These are phyloP conservation scores for Debaryomyces tyrocola DNA, from an alignment of 805 yeast genomes.

Conservation along the genomic window DNA sequence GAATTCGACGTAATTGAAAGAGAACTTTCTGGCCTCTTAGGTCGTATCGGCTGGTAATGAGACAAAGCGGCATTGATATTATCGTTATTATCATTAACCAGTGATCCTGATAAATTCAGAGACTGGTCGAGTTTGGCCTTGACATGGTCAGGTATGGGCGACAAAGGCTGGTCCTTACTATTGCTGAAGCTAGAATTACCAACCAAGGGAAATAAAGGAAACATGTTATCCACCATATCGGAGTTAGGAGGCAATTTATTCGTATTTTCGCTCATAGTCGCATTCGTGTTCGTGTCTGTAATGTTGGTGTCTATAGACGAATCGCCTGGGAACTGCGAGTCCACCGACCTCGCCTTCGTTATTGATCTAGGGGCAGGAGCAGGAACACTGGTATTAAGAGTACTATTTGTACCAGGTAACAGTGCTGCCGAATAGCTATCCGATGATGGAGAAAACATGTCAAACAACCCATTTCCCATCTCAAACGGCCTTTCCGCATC, in stretches of 20 bases:
- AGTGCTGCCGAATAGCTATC: neutral
- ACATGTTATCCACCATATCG: conserved; percentile 34
- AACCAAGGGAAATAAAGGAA: conserved; percentile 44
- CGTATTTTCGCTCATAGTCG: conserved; percentile 1
- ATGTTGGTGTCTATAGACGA: neutral
- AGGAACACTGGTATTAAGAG: neutral
- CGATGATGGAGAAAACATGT: conserved; percentile 20
- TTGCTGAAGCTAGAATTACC: conserved; percentile 39
- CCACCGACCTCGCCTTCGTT: neutral
- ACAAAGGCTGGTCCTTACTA: conserved; percentile 34
- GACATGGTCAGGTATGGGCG: conserved; percentile 23
- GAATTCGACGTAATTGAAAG: conserved; percentile 39
- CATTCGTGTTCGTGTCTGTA: conserved; percentile 1
- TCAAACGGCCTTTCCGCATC: conserved; percentile 24
- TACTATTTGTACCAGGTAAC: too few relatives aligned
- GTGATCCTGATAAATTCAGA: conserved; percentile 1
- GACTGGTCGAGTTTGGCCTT: neutral
- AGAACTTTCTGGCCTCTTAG: conserved; percentile 41
- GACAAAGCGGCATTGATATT: neutral
- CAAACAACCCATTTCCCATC: conserved; percentile 28
- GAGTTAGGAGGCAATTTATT: conserved; percentile 12
- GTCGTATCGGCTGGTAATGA: conserved; percentile 26
- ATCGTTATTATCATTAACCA: neutral
- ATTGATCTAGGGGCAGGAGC: neutral
- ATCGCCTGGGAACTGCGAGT: neutral